Evolutionary conservation across 257 asterid species (phyloP), one percentile per base, ranked within the genome.

Genomic region (Buddleja alternifolia): DNA sequence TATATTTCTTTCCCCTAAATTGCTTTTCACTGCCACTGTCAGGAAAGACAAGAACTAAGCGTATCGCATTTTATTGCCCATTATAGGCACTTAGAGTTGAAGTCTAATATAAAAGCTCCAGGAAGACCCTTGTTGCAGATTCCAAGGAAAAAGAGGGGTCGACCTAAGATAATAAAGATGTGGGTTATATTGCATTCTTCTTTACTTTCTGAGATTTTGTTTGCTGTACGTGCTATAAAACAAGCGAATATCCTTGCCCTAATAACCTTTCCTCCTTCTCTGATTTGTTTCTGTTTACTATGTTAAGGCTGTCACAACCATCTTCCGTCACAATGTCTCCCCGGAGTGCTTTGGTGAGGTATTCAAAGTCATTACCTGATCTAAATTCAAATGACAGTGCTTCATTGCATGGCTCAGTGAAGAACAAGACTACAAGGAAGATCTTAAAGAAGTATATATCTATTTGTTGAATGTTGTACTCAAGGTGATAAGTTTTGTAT

Each of bases 11-110:
- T 45, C 55, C 65, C 23, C 69, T 75, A 50, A 23, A 50, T 64
- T 74, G 40, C 40, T 54, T 54, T 51, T 70, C 10, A 53, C 23
- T 50, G 29, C 29, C 24, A 32, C 60, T 53, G n/a, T 39, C 16
- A 14, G 23, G 34, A 29, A 29, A 29, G 34, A 29, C 3, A 29
- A 5, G 5, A 29, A 29, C 34, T 29, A 29, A 29, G 34, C 2
- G 5, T 29, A 29, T 29, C 34, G 2, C 34, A 29, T 29, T 29
- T 5, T 29, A 39, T 54, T 73, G 61, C 40, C 59, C 68, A 48
- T 74, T 65, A 74, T 61, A 94, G 97, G 89, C 80, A 77, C 41
- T 70, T 75, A 67, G 84, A 87, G 70, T 72, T 77, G 80, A 64
- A 65, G 60, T 59, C 82, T 51, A 60, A 73, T 61, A 14, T 69